These are phyloP conservation scores for Suhomyces yuchorum DNA, from an alignment of 1,139 yeast species.

Conservation along the genomic window DNA sequence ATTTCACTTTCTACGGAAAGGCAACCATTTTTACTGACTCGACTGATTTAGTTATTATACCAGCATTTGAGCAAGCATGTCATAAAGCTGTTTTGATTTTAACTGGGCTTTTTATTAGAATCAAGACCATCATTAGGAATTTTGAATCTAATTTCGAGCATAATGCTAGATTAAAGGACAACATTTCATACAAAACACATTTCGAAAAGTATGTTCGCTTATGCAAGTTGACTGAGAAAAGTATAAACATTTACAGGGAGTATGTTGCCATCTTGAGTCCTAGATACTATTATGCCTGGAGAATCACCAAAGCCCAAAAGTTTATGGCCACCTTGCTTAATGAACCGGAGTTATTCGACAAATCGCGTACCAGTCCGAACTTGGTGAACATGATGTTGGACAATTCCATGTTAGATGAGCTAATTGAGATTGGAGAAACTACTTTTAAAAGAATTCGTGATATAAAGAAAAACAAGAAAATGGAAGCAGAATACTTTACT, in stretches of 20 bases:
- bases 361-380: conserved; percentile 1
- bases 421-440: conserved; percentile 13
- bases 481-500: neutral
- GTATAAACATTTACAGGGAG: conserved; percentile 13
- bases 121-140: conserved; percentile 13
- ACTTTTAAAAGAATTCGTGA: conserved; percentile 12
- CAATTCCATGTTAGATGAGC: conserved; percentile 13
- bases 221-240: conserved; percentile 5
- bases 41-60: conserved; percentile 45
- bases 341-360: conserved; percentile 14
- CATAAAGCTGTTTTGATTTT: conserved; percentile 42
- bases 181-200: conserved; percentile 10
- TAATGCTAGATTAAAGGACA: conserved; percentile 7
- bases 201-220: conserved; percentile 12
- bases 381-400: conserved; percentile 4
- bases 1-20: conserved; percentile 35
- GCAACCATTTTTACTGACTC: conserved; percentile 24
- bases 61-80: conserved; percentile 40
- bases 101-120: conserved; percentile 26
- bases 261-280: conserved; percentile 27
- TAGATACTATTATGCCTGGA: conserved; percentile 55
- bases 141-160: conserved; percentile 15
- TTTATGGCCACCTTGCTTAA: conserved; percentile 14
- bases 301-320: conserved; percentile 46
- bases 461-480: neutral